phyloP scores from a whole-genome alignment of 2,329 filamentous ascomycete species.

The Magnaporthales sp. region DNA sequence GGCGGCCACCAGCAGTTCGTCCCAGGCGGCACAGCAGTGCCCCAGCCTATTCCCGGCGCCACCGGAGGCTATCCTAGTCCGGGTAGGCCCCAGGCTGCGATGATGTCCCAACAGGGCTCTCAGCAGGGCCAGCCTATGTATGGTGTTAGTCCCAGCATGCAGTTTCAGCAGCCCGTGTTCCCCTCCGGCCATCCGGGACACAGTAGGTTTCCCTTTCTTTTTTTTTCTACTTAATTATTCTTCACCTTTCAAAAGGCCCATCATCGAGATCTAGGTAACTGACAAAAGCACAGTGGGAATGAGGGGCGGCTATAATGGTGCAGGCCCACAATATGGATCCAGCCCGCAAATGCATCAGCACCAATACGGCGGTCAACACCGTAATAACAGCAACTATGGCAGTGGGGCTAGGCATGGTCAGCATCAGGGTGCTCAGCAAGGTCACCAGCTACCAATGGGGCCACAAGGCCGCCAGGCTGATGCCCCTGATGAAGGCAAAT shows the following conservation, averaged over 20 bases:
- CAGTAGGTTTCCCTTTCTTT: slow-evolving; percentile 49
- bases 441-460: slow-evolving; percentile 23
- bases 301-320: slow-evolving; percentile 51
- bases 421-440: slow-evolving; percentile 30
- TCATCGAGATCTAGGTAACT: background rate
- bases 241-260: background rate
- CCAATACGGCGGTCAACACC: slow-evolving; percentile 52
- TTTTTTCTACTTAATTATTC: background rate
- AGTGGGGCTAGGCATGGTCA: slow-evolving; percentile 27
- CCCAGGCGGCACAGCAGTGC: slow-evolving; percentile 37
- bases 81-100: slow-evolving; percentile 64
- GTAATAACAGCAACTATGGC: slow-evolving; percentile 36
- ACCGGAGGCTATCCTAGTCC: slow-evolving; percentile 79
- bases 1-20: slow-evolving; percentile 56
- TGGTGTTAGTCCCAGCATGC: slow-evolving; percentile 67
- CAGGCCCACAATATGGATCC: slow-evolving; percentile 51
- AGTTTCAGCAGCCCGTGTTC: slow-evolving; percentile 68
- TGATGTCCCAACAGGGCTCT: slow-evolving; percentile 93
- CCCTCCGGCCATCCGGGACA: slow-evolving; percentile 61
- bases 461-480: slow-evolving; percentile 27
- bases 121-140: slow-evolving; percentile 78
- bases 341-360: slow-evolving; percentile 55
- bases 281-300: slow-evolving; percentile 39
- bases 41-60: slow-evolving; percentile 52
- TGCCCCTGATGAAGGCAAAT: slow-evolving; percentile 35